Percentiles rank a stretch among this genome's conserved stretches.
Conservation (phyloP, 1,284 basidiomycete species). For the Sphaerobolus stellatus region DNA sequence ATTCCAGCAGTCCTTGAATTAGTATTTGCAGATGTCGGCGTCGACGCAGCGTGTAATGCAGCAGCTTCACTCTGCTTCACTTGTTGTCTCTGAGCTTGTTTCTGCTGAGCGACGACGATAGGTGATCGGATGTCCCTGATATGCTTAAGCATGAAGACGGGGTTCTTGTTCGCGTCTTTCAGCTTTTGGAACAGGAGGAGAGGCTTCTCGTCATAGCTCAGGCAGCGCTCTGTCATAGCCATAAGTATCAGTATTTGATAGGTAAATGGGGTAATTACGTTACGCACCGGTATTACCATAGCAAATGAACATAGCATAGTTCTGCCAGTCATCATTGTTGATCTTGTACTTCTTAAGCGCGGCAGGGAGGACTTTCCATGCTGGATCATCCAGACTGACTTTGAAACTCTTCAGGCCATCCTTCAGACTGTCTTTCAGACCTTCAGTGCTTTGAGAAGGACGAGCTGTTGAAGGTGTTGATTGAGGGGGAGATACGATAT, state of each 20-base stretch:
- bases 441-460: slow-evolving; percentile 54
- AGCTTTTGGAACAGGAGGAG: slow-evolving; percentile 94
- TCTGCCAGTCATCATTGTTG: slow-evolving; percentile 97
- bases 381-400: slow-evolving; percentile 93
- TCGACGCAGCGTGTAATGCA: slow-evolving; percentile 36
- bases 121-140: slow-evolving; percentile 98
- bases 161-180: slow-evolving; percentile 96
- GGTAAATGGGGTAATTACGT: slow-evolving; percentile 7
- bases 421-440: slow-evolving; percentile 80
- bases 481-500: slow-evolving; percentile 12
- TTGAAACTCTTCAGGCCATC: slow-evolving; percentile 86
- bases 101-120: slow-evolving; percentile 91
- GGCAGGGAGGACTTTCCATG: slow-evolving; percentile 96
- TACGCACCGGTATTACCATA: slow-evolving; percentile 83
- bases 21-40: slow-evolving; percentile 20
- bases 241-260: slow-evolving; percentile 2
- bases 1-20: not conserved
- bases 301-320: slow-evolving; percentile 99
- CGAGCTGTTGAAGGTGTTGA: slow-evolving; percentile 36
- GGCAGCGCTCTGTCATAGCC: slow-evolving; percentile 75
- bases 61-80: slow-evolving; percentile 51
- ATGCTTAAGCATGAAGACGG: slow-evolving; percentile 98
- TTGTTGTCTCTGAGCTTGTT: slow-evolving; percentile 70
- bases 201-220: slow-evolving; percentile 98
- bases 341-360: slow-evolving; percentile 99